Conservation (phyloP, 1,284 basidiomycete genomes). For the Ganoderma lingzhi region DNA sequence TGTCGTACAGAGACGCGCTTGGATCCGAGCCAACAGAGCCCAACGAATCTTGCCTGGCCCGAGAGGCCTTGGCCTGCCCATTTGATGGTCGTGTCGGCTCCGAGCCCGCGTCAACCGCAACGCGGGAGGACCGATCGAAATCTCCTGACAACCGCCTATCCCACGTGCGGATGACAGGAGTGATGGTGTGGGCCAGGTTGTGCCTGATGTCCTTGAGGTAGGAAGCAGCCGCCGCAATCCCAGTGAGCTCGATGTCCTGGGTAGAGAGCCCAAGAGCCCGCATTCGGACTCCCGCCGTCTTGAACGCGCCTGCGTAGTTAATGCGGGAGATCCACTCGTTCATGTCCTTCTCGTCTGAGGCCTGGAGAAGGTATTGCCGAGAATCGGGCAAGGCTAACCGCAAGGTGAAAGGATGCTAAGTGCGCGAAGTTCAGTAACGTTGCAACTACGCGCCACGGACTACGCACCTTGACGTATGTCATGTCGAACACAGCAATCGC, state of each 20-base stretch:
- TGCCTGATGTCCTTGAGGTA: slow-evolving; percentile 74
- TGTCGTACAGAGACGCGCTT: slow-evolving; percentile 40
- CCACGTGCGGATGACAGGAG: slow-evolving; percentile 54
- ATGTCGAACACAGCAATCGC: slow-evolving; percentile 83
- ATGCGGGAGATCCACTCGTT: slow-evolving; percentile 94
- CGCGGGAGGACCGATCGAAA: slow-evolving; percentile 27
- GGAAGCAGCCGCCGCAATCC: slow-evolving; percentile 84
- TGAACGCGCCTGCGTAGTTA: slow-evolving; percentile 96
- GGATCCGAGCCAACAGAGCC: slow-evolving; percentile 37
- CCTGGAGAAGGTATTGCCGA: slow-evolving; percentile 86
- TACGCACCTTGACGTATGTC: slow-evolving; percentile 75
- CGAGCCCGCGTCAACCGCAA: slow-evolving; percentile 16
- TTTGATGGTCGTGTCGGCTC: slow-evolving; percentile 21
- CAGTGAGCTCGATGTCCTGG: slow-evolving; percentile 78
- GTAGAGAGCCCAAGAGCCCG: slow-evolving; percentile 75
- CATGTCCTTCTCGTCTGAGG: slow-evolving; percentile 77
- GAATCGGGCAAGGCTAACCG: slow-evolving; percentile 81
- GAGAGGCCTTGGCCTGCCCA: slow-evolving; percentile 17
- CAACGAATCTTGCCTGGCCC: slow-evolving; percentile 26
- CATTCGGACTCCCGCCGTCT: slow-evolving; percentile 86
- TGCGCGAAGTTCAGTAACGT: slow-evolving; percentile 1
- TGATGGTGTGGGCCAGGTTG: slow-evolving; percentile 37
- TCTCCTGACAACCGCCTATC: slow-evolving; percentile 43
- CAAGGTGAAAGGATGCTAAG: slow-evolving; percentile 64
- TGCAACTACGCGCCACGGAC: not conserved